phyloP scores from a whole-genome alignment of 2,329 filamentous ascomycete species.

The Falciphora oryzae region DNA sequence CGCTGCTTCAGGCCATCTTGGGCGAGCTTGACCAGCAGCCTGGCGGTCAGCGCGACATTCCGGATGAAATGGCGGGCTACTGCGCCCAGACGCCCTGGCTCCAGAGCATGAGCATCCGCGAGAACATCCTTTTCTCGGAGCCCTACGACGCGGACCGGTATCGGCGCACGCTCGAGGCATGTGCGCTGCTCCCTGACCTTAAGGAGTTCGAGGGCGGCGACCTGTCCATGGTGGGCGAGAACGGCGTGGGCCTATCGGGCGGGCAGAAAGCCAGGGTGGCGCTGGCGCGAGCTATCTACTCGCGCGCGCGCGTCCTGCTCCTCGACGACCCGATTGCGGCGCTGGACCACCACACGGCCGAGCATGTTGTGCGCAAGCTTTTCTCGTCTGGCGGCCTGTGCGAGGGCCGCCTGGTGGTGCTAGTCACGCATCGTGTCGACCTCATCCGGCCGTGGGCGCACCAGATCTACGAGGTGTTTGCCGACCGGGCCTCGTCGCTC shows the following conservation, averaged over 20 bases:
- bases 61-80: slow-evolving; percentile 47
- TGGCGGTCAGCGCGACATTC: slow-evolving; percentile 41
- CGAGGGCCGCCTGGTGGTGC: slow-evolving; percentile 63
- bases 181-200: slow-evolving; percentile 51
- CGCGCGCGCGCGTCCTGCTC: slow-evolving; percentile 48
- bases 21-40: slow-evolving; percentile 60
- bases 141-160: slow-evolving; percentile 50
- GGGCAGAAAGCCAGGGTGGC: slow-evolving; percentile 59
- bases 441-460: slow-evolving; percentile 67
- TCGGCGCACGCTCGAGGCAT: slow-evolving; percentile 54
- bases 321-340: slow-evolving; percentile 60
- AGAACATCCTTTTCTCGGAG: slow-evolving; percentile 59
- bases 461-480: slow-evolving; percentile 64
- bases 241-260: slow-evolving; percentile 56
- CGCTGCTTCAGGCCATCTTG: slow-evolving; percentile 51
- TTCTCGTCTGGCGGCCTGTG: slow-evolving; percentile 34
- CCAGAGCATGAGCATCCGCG: slow-evolving; percentile 58
- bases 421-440: slow-evolving; percentile 76
- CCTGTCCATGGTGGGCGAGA: slow-evolving; percentile 54
- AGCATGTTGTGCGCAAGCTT: slow-evolving; percentile 53
- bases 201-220: slow-evolving; percentile 52
- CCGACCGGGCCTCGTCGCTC: slow-evolving; percentile 42
- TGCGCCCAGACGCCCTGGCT: slow-evolving; percentile 59
- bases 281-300: slow-evolving; percentile 57
- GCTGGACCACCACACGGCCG: slow-evolving; percentile 57